These are phyloP conservation scores for Fusarium nematophilum DNA, from an alignment of 2,329 filamentous ascomycete genomes.

Conservation along the genomic window DNA sequence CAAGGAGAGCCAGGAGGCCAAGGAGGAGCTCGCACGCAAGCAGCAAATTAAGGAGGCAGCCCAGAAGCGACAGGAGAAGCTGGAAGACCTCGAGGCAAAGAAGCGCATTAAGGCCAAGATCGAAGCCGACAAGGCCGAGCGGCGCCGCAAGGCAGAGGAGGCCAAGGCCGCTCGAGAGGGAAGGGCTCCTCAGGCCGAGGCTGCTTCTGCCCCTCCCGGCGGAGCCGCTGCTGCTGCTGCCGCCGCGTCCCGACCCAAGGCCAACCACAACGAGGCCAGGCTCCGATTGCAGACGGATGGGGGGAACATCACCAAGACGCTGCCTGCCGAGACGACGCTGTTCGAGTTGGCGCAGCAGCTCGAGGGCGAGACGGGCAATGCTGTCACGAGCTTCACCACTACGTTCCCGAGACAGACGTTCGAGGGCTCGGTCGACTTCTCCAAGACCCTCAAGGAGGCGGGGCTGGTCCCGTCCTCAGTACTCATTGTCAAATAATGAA, in stretches of 20 bases:
- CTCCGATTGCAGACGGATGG: constrained; percentile 79
- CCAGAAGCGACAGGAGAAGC: constrained; percentile 88
- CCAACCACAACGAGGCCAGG: constrained; percentile 82
- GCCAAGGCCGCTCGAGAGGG: constrained; percentile 90
- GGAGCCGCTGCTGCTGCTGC: constrained; percentile 60
- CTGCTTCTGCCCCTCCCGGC: constrained; percentile 56
- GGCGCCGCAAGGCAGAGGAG: constrained; percentile 84
- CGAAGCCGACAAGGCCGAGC: constrained; percentile 91
- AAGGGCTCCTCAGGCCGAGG: constrained; percentile 59
- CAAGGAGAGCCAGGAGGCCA: constrained; percentile 86
- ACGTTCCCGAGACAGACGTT: constrained; percentile 91
- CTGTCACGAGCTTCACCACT: constrained; percentile 81
- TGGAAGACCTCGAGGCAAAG: constrained; percentile 85
- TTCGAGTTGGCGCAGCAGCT: constrained; percentile 90
- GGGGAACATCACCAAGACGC: constrained; percentile 86
- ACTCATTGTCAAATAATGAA: constrained; percentile 74
- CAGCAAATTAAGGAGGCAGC: constrained; percentile 93
- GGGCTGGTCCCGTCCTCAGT: constrained; percentile 92
- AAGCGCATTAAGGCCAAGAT: constrained; percentile 93
- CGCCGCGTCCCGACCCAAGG: constrained; percentile 68
- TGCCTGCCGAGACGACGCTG: constrained; percentile 88
- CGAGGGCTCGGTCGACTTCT: constrained; percentile 76
- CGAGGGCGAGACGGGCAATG: constrained; percentile 74
- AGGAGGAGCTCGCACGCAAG: constrained; percentile 88
- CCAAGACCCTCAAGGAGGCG: constrained; percentile 91